phyloP scores from a whole-genome alignment of 768 basidiomycete genomes.

The Boletus bicolor region DNA sequence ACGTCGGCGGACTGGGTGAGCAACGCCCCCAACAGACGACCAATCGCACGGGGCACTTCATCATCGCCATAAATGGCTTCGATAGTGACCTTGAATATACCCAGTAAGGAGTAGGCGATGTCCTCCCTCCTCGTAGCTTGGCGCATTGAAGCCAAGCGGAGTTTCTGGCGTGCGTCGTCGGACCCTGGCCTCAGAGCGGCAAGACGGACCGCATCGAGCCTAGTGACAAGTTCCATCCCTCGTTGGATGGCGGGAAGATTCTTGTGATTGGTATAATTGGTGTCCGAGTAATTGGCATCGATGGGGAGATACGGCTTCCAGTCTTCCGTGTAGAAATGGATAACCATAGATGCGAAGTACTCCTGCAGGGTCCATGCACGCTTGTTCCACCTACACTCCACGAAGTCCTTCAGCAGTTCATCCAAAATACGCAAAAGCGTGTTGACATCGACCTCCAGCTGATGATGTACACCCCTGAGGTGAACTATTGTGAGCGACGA shows the following conservation, averaged over 20 bases:
- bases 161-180: conserved; percentile 11
- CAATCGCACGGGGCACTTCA: conserved; percentile 15
- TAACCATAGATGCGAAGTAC: conserved; percentile 19
- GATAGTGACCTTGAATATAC: conserved; percentile 18
- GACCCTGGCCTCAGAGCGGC: conserved; percentile 9
- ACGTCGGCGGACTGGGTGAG: conserved; percentile 16
- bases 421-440: background rate
- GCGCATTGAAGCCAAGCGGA: conserved; percentile 21
- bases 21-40: conserved; percentile 15
- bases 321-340: conserved; percentile 24
- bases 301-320: conserved; percentile 22
- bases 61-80: conserved; percentile 24
- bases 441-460: background rate
- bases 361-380: conserved; percentile 24
- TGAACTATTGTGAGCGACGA: conserved; percentile 27
- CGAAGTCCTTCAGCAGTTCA: conserved; percentile 2
- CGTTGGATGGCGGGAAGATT: background rate
- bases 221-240: conserved; percentile 16
- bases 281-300: background rate
- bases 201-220: conserved; percentile 2
- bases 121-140: conserved; percentile 22
- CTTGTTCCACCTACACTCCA: conserved; percentile 20
- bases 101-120: conserved; percentile 24
- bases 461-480: conserved; percentile 11
- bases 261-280: conserved; percentile 14